These are phyloP conservation scores for Talaromyces atroroseus DNA, from an alignment of 2,329 filamentous ascomycete genomes.

Conservation along the genomic window DNA sequence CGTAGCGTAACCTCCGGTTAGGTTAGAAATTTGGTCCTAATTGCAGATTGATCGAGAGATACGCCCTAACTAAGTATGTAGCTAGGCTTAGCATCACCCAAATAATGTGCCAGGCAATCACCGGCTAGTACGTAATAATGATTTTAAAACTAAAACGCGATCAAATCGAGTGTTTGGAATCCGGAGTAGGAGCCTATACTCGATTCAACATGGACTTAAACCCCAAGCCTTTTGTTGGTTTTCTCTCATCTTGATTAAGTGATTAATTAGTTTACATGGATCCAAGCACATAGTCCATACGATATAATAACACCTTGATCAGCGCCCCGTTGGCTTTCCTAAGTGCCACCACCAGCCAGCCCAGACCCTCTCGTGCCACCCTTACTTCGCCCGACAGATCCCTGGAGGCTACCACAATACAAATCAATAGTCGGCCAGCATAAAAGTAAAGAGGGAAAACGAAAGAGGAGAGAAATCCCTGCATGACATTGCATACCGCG, in stretches of 20 bases:
- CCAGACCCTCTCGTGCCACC: not conserved
- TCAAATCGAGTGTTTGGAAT: not conserved
- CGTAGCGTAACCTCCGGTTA: not conserved
- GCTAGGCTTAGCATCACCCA: not conserved
- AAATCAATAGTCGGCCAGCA: not conserved
- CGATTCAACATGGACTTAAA: not conserved
- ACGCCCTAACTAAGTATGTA: not conserved
- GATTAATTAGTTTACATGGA: not conserved
- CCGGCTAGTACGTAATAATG: not conserved
- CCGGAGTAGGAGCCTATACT: not conserved
- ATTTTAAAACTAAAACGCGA: not conserved
- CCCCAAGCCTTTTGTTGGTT: not conserved
- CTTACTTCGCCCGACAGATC: not conserved
- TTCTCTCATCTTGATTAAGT: not conserved
- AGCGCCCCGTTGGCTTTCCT: not conserved
- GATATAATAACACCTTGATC: not conserved
- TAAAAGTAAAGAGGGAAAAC: not conserved
- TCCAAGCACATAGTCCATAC: not conserved
- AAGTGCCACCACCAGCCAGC: not conserved
- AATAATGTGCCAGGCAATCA: not conserved
- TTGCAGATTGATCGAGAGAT: not conserved
- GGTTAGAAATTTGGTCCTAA: not conserved
- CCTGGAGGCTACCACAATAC: not conserved
- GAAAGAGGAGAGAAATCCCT: not conserved
- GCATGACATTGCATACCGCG: conserved; percentile 5